Evolutionary conservation across 176 grass and related monocot species (phyloP).

Genomic region (bread wheat (Triticum aestivum)): IWGSC_CS_RefSeq_v2.1 NC_057804.1:616579175-616579674

Average conservation of each 20-base stretch:
- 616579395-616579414: neutral
- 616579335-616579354: neutral
- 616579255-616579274: neutral
- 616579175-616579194: neutral
- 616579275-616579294: neutral
- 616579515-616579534: neutral
- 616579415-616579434: neutral
- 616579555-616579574: neutral
- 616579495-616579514: constrained; percentile 4
- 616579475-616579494: constrained; percentile 4
- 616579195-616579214: neutral
- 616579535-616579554: neutral
- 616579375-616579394: neutral
- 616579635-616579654: too few relatives aligned
- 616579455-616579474: neutral
- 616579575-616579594: neutral
- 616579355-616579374: neutral
- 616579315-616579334: too few relatives aligned
- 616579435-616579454: constrained; percentile 43
- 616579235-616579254: neutral
- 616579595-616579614: too few relatives aligned
- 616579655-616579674: too few relatives aligned
- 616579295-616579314: too few relatives aligned
- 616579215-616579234: neutral
- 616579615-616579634: too few relatives aligned